These are phyloP conservation scores for Daldinia sp. DNA, from an alignment of 2,329 filamentous ascomycete genomes.

Conservation along the genomic window DNA sequence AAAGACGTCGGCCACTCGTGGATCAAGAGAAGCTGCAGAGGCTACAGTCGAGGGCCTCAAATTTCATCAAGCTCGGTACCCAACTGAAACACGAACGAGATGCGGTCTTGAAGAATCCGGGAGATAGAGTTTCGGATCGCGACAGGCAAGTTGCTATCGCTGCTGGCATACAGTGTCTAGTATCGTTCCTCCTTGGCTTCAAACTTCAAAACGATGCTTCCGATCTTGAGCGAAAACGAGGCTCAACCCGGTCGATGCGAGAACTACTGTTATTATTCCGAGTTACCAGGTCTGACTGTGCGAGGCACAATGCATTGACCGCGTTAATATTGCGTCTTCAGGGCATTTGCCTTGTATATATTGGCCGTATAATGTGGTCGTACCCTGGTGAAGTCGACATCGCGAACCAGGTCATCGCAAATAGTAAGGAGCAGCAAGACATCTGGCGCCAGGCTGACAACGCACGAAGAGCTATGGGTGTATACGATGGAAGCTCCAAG, in stretches of 20 bases:
- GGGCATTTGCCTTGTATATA: conserved; percentile 41
- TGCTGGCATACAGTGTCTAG: conserved; percentile 44
- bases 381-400: conserved; percentile 36
- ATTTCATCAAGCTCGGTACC: conserved; percentile 54
- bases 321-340: conserved; percentile 45
- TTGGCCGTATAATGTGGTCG: conserved; percentile 40
- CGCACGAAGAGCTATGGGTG: conserved; percentile 40
- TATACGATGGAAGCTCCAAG: conserved; percentile 37
- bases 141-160: conserved; percentile 43
- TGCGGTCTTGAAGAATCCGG: conserved; percentile 49
- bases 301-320: conserved; percentile 31
- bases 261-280: conserved; percentile 41
- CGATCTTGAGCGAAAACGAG: conserved; percentile 53
- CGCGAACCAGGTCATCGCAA: conserved; percentile 35
- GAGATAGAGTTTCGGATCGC: conserved; percentile 33
- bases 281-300: conserved; percentile 41
- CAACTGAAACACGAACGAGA: conserved; percentile 65
- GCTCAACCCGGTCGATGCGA: conserved; percentile 48
- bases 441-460: conserved; percentile 42
- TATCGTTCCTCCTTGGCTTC: conserved; percentile 61
- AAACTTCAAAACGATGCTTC: conserved; percentile 57
- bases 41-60: conserved; percentile 50
- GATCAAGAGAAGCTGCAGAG: conserved; percentile 44
- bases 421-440: conserved; percentile 42
- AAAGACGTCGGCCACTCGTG: conserved; percentile 49